Evolutionary conservation across 768 basidiomycete genomes (phyloP).

Genomic region (Polyporus arcularius): DNA sequence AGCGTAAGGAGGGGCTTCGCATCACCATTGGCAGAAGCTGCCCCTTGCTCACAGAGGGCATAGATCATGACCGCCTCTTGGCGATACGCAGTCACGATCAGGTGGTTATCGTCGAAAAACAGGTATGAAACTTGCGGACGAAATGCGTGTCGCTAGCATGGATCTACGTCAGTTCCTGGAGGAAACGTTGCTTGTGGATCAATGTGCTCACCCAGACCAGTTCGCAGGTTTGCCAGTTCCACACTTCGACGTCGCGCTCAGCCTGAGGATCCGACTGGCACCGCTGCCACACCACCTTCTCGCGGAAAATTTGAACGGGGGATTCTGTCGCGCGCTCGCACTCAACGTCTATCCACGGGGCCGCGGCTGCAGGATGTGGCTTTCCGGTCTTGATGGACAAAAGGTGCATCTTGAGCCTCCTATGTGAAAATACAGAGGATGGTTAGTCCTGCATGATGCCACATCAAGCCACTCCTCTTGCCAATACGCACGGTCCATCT

Average conservation of each 20-base stretch:
- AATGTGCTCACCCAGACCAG: neutral
- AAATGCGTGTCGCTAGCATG: neutral
- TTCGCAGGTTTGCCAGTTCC: neutral
- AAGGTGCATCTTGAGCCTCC: neutral
- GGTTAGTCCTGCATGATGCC: neutral
- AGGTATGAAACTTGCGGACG: neutral
- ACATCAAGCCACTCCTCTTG: neutral
- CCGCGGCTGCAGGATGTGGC: neutral
- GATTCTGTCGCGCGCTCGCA: neutral
- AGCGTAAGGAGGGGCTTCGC: neutral
- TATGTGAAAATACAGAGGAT: neutral
- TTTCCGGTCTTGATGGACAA: neutral
- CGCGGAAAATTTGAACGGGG: neutral
- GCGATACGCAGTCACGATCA: neutral
- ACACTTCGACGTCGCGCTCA: neutral
- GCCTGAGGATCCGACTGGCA: neutral
- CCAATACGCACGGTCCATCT: neutral
- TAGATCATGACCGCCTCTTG: constrained; percentile 1
- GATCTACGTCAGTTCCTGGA: neutral
- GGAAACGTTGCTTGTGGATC: neutral
- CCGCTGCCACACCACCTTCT: neutral
- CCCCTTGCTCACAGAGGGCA: neutral
- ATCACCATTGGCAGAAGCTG: neutral
- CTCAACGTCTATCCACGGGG: neutral
- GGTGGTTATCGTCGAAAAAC: neutral